Evolutionary conservation across 805 yeast species (phyloP).

Genomic region (Kodamaea kaohsiungensis): DNA sequence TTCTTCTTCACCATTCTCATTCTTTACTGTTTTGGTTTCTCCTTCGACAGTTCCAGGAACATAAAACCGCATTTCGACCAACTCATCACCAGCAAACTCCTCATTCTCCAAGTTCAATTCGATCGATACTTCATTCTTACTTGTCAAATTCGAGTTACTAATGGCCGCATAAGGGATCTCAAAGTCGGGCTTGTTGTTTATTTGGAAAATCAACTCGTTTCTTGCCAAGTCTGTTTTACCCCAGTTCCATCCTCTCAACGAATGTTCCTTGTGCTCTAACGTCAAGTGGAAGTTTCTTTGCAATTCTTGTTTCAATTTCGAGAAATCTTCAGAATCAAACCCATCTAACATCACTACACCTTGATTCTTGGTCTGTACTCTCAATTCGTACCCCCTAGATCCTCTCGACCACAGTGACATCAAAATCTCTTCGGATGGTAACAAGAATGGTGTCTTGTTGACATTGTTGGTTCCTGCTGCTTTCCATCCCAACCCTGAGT

Average conservation of each 20-base stretch:
- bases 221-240: conserved; percentile 91
- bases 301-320: conserved; percentile 77
- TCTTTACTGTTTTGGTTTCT: conserved; percentile 35
- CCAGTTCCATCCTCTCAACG: conserved; percentile 99
- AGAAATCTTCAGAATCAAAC: conserved; percentile 81
- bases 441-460: conserved; percentile 69
- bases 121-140: conserved; percentile 90
- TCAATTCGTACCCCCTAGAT: conserved; percentile 84
- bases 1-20: conserved; percentile 23
- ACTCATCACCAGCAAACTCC: conserved; percentile 85
- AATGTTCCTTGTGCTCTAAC: conserved; percentile 85
- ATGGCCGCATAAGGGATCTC: conserved; percentile 85
- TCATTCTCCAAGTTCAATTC: conserved; percentile 70
- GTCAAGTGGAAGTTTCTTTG: conserved; percentile 71
- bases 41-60: conserved; percentile 82
- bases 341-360: conserved; percentile 92
- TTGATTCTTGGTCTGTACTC: conserved; percentile 83
- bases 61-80: conserved; percentile 91
- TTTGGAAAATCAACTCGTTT: conserved; percentile 82
- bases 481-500: conserved; percentile 98
- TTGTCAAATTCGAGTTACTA: conserved; percentile 83
- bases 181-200: conserved; percentile 86
- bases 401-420: conserved; percentile 91
- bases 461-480: conserved; percentile 50
- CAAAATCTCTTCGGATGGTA: conserved; percentile 83